Evolutionary conservation across 345 rosid genomes (phyloP).

Genomic region (Eucalyptus curtisii): DNA sequence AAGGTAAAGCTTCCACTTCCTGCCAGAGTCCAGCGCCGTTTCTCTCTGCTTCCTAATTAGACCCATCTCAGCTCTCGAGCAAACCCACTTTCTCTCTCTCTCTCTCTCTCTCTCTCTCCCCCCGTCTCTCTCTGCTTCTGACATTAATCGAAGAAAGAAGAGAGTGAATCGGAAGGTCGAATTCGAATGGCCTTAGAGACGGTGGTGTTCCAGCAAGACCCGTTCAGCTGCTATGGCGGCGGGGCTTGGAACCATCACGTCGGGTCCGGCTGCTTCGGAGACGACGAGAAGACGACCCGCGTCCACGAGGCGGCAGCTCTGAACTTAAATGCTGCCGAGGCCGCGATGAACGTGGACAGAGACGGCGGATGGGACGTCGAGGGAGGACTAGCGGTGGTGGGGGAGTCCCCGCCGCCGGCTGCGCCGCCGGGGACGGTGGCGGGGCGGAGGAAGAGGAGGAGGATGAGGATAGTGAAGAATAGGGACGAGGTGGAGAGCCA

Average conservation of each 20-base stretch:
- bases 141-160: background rate
- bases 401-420: background rate
- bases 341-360: background rate
- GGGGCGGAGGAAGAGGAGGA: conserved; percentile 22
- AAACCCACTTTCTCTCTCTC: background rate
- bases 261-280: background rate
- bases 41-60: background rate
- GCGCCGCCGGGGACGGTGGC: background rate
- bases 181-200: background rate
- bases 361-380: background rate
- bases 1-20: background rate
- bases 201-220: conserved; percentile 1
- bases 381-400: background rate
- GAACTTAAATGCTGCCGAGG: background rate
- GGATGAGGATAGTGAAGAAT: conserved; percentile 20
- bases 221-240: background rate
- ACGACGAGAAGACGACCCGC: background rate
- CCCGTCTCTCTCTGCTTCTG: background rate
- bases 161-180: background rate
- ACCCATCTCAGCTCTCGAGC: background rate
- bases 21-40: background rate
- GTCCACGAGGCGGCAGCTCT: background rate
- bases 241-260: background rate
- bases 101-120: background rate
- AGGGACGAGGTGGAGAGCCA: conserved; percentile 47